Evolutionary conservation across 768 basidiomycete genomes (phyloP), one percentile per base, ranked within the genome.

Genomic region (Mycena rebaudengoi): DNA sequence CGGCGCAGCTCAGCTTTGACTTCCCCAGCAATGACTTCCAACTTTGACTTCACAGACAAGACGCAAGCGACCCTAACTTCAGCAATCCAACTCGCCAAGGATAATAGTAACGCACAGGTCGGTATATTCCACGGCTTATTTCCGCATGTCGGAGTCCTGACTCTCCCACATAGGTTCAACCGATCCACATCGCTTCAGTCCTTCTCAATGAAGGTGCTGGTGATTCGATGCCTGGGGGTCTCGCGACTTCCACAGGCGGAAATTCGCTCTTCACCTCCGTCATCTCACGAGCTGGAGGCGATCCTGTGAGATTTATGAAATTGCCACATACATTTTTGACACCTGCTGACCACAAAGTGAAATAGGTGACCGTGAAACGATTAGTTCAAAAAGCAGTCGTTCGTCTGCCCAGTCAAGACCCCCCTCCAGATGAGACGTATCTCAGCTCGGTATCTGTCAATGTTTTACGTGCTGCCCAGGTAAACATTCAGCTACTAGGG

Each of bases 31-130:
- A 87, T 86, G 84, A 65, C 81, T 60, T 79, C 82, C 62, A 87
- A 87, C 77, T 79, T 92, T 65, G 91, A 96, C 68, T 91, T 96
- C 70, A 97, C 95, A 28, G 93, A 96, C 76, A 94, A 91, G 75
- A 85, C 95, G 13, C 84, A 87, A 70, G 84, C 90, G 69, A 83
- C 89, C 26, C 71, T 96, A 55, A 77, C 86, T 56, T 86, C 87
- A 50, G 90, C 95, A 2, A 75, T 94, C 55, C 92, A 94, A 70
- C 83, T 91, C 41, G 94, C 95, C 12, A 94, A 88, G 72, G 94
- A 96, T 76, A 88, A 94, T 73, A 84, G 91, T 91, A 52, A 49
- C 53, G 46, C 52, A 62, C 16, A 69, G 92, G 95, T 95, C n/a
- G n/a, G n/a, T n/a, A n/a, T n/a, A n/a, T n/a, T n/a, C n/a, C n/a